A percentile compares a stretch with the other conserved stretches of the same genome.
phyloP scores from a whole-genome alignment of 2,329 filamentous ascomycete species.

The Diaporthe longicolla region DNA sequence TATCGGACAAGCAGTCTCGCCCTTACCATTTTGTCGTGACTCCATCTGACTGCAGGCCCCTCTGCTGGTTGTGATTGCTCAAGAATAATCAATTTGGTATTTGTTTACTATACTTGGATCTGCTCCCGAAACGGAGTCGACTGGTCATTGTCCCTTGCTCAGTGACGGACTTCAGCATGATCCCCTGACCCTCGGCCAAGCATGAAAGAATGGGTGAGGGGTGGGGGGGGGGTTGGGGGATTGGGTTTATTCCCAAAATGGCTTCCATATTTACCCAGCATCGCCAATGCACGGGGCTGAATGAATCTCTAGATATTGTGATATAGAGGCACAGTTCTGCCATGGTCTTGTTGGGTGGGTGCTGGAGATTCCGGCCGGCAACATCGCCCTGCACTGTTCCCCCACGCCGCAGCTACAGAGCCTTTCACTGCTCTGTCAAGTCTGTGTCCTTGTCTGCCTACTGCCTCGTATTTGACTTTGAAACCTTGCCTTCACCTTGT shows the following conservation, averaged over 20 bases:
- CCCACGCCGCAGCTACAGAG: not conserved
- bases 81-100: too few species aligned
- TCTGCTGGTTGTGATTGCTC: not conserved
- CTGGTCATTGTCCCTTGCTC: not conserved
- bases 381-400: not conserved
- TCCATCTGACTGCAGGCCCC: not conserved
- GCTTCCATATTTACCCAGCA: too few species aligned
- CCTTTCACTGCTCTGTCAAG: too few species aligned
- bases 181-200: not conserved
- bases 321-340: too few species aligned
- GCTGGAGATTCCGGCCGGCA: too few species aligned
- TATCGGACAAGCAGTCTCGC: slow-evolving; percentile 4
- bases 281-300: too few species aligned
- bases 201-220: too few species aligned
- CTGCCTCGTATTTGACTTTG: not conserved
- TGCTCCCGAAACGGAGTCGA: not conserved
- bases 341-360: too few species aligned
- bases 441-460: not conserved
- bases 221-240: not conserved
- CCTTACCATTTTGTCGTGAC: not conserved
- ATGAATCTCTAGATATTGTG: too few species aligned
- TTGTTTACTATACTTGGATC: not conserved
- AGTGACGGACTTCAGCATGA: not conserved
- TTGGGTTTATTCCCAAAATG: too few species aligned
- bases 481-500: not conserved